Conservation (phyloP, 1,284 basidiomycete genomes). For the Trichosporon inkin region DNA sequence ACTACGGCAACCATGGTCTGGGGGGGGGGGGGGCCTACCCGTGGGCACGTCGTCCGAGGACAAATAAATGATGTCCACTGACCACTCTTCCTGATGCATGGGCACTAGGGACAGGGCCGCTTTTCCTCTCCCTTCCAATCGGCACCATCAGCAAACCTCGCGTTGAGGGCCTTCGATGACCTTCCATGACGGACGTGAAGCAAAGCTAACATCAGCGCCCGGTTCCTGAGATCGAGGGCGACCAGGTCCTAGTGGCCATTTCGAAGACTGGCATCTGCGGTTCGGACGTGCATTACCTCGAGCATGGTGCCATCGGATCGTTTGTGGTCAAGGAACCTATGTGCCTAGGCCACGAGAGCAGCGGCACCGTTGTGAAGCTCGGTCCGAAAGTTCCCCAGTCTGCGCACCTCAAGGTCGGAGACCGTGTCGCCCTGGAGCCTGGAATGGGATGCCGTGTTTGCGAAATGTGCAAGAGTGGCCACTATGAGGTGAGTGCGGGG, state of each 20-base stretch:
- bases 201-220: constrained; percentile 55
- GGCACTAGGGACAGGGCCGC: too few species aligned
- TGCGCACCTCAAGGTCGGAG: constrained; percentile 42
- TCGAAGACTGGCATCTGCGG: constrained; percentile 94
- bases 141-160: too few species aligned
- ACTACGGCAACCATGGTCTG: not conserved
- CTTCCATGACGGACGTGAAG: not conserved
- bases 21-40: not conserved
- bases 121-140: too few species aligned
- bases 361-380: constrained; percentile 39
- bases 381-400: constrained; percentile 34
- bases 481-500: constrained; percentile 62
- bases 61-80: too few species aligned
- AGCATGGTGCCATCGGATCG: constrained; percentile 44
- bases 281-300: constrained; percentile 63
- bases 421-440: constrained; percentile 57
- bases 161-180: too few species aligned
- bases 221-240: constrained; percentile 67
- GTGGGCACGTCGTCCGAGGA: not conserved
- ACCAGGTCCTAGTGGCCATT: constrained; percentile 83
- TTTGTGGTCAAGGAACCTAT: constrained; percentile 49
- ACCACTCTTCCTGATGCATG: too few species aligned
- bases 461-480: constrained; percentile 58
- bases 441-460: constrained; percentile 53
- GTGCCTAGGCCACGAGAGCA: constrained; percentile 47